Conservation (phyloP, 345 rosid species). For the Salix udensis region DNA sequence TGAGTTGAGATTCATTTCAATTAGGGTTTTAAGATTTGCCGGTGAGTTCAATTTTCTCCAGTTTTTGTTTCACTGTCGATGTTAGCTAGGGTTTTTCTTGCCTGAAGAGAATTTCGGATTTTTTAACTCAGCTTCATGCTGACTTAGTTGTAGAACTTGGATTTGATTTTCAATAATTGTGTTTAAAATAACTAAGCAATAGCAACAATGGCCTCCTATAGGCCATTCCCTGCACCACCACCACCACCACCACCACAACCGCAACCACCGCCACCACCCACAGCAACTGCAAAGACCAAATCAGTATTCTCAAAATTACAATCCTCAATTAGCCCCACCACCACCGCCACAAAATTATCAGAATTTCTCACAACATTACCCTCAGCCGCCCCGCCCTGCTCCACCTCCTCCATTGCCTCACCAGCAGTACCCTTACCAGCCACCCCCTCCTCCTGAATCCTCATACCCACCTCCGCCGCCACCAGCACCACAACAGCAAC, state of each 20-base stretch:
- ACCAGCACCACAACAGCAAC: constrained; percentile 34
- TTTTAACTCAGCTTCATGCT: not conserved
- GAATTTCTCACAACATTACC: constrained; percentile 24
- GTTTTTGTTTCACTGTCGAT: not conserved
- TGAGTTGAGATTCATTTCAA: not conserved
- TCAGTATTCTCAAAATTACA: constrained; percentile 31
- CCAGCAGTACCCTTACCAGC: constrained; percentile 57
- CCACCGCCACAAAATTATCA: constrained; percentile 17
- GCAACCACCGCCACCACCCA: constrained; percentile 18
- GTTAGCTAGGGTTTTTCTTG: not conserved
- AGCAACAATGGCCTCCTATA: constrained; percentile 26
- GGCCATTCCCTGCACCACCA: constrained; percentile 26
- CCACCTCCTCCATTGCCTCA: constrained; percentile 27
- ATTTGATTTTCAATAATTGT: not conserved
- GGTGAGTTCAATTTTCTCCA: not conserved
- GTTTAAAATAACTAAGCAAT: not conserved
- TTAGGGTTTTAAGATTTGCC: not conserved
- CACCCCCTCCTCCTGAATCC: constrained; percentile 56
- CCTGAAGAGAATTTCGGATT: not conserved
- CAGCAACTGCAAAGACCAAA: constrained; percentile 26
- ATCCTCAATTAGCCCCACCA: constrained; percentile 19
- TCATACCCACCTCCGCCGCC: constrained; percentile 55
- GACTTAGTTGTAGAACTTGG: not conserved
- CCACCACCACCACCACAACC: constrained; percentile 21
- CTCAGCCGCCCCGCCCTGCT: constrained; percentile 23